Evolutionary conservation across 2,329 filamentous ascomycete species (phyloP), one percentile per base, ranked within the genome.

Genomic region (Aspergillus jensenii): DNA sequence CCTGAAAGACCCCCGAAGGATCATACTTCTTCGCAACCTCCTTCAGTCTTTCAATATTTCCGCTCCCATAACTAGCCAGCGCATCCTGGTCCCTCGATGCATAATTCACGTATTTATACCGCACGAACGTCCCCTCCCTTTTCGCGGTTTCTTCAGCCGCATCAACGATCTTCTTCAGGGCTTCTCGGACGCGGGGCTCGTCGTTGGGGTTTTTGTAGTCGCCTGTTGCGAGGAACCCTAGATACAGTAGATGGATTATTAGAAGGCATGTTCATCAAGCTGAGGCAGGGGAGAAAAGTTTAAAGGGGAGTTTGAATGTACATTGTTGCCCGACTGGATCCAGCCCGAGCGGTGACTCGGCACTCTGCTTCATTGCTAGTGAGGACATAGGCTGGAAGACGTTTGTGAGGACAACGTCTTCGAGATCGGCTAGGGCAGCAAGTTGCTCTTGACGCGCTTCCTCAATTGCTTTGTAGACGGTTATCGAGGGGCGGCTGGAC

Each of bases 161-260:
- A 49, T 62, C 58, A 3, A 62, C 51, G 23, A 61, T 64, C 15
- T 56, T 59, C 14, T 59, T 53, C 6, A 48, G 27, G 8, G 59
- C 60, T 6, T 52, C 55, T 1, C 52, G 60, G 9, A 64, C 46
- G 12, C 39, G 47, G 1, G 44, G 47, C 15, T 62, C 62, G 12
- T 63, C 50, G 3, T 45, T 35, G 4, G 50, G 21, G 14, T 59
- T 33, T 4, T 41, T 47, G 52, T 55, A 63, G 12, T 66, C 59
- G 43, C 49, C 54, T 55, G 64, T 49, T 11, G 58, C 35, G 35
- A 63, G 15, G 21, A 61, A 53, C 62, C 58, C 63, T 65, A 21
- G 33, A 17, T 17, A 17, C 17, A 17, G 17, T 17, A 17, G 17
- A 31, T 14, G 41, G 31, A 27, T 14, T 15, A 27, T 17, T 35